phyloP scores from a whole-genome alignment of 805 yeast species.

The Candida schatavii region DNA sequence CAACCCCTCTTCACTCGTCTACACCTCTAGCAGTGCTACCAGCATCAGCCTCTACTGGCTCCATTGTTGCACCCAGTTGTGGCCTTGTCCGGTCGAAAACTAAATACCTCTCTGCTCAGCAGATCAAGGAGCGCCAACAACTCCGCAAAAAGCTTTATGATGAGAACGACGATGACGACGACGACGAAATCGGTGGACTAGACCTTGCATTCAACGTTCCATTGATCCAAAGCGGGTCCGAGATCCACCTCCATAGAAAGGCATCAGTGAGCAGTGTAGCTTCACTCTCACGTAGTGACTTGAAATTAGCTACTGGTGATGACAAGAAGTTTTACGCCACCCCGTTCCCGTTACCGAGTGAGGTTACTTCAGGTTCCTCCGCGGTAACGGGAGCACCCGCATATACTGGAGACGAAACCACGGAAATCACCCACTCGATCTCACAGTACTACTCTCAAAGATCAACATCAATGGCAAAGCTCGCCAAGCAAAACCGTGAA shows the following conservation, averaged over 20 bases:
- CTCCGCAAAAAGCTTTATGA: constrained; percentile 39
- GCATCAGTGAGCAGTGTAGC: constrained; percentile 9
- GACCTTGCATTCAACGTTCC: constrained; percentile 45
- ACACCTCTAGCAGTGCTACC: constrained; percentile 16
- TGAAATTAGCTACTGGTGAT: constrained; percentile 21
- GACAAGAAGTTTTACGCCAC: constrained; percentile 8
- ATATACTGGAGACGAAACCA: constrained; percentile 22
- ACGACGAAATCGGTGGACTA: constrained; percentile 21
- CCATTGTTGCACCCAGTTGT: too few relatives aligned
- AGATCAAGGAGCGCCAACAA: constrained; percentile 37
- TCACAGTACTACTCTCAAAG: constrained; percentile 35
- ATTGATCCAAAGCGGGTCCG: constrained; percentile 34
- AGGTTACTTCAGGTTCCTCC: constrained; percentile 13
- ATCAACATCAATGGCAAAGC: constrained; percentile 30
- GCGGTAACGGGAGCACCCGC: constrained; percentile 2
- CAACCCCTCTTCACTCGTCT: neutral
- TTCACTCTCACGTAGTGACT: constrained; percentile 21
- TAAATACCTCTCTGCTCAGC: constrained; percentile 30
- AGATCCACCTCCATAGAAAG: constrained; percentile 23
- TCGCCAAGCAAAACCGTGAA: constrained; percentile 31
- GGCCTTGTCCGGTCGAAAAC: constrained; percentile 31
- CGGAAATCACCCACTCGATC: constrained; percentile 34
- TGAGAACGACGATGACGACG: constrained; percentile 41
- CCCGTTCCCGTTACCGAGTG: constrained; percentile 33
- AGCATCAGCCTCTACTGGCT: too few relatives aligned